Percentiles rank a stretch among this genome's conserved stretches.
phyloP scores from a whole-genome alignment of 805 yeast species.

The Monosporozyma yasuniensis region DNA sequence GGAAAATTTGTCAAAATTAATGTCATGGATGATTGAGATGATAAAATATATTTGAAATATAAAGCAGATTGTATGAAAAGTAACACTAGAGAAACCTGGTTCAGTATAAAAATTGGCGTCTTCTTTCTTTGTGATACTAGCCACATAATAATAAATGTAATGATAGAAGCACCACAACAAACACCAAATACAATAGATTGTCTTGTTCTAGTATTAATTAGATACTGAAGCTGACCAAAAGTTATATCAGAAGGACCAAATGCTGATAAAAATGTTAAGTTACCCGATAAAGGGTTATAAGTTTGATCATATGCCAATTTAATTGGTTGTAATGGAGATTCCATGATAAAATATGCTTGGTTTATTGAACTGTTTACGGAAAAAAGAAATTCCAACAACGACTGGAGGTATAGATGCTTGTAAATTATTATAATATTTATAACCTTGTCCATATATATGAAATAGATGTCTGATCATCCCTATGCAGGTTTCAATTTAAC shows the following conservation, averaged over 20 bases:
- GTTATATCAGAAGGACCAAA: constrained; percentile 33
- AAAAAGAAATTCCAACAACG: not conserved
- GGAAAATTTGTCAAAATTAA: constrained; percentile 41
- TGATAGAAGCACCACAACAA: constrained; percentile 46
- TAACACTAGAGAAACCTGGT: constrained; percentile 49
- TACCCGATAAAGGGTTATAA: constrained; percentile 20
- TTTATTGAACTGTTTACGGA: not conserved
- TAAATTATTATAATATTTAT: no score
- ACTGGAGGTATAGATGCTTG: no score
- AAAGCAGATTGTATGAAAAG: constrained; percentile 54
- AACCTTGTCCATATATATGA: not conserved
- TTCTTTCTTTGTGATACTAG: constrained; percentile 43
- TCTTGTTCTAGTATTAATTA: constrained; percentile 29
- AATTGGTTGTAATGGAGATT: constrained; percentile 7
- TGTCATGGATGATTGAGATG: constrained; percentile 44
- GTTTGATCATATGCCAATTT: constrained; percentile 15
- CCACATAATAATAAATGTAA: constrained; percentile 40
- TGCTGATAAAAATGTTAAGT: constrained; percentile 36
- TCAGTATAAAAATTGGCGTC: constrained; percentile 68
- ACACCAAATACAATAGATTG: constrained; percentile 45
- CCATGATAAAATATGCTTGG: not conserved
- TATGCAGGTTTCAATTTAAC: not conserved
- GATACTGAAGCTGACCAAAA: constrained; percentile 36
- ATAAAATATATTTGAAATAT: constrained; percentile 44
- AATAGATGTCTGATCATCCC: not conserved